phyloP scores from a whole-genome alignment of 1,284 basidiomycete species.

The Naganishia cerealis region DNA sequence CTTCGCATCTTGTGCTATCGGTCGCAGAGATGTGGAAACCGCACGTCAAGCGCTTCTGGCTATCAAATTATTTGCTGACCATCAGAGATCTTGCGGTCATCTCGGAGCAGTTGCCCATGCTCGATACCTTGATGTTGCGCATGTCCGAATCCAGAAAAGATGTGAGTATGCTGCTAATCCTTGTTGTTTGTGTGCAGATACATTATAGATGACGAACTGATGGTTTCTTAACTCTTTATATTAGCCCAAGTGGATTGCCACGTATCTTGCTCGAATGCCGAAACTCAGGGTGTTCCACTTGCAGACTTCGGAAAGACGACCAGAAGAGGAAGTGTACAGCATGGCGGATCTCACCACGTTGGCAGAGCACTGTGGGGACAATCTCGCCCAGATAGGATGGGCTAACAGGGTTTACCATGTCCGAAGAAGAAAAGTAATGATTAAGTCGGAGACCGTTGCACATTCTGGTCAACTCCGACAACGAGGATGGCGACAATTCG shows the following conservation, averaged over 20 bases:
- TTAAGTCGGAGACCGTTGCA: background rate
- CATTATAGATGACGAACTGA: constrained; percentile 5
- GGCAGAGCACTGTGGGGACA: constrained; percentile 37
- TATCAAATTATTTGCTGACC: constrained; percentile 26
- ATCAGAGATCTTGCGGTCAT: constrained; percentile 25
- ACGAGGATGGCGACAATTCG: constrained; percentile 8
- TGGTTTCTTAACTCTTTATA: constrained; percentile 19
- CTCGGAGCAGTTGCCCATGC: constrained; percentile 9
- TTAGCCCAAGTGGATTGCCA: constrained; percentile 22
- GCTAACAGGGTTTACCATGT: constrained; percentile 51
- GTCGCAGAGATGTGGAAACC: constrained; percentile 18
- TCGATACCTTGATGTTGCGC: constrained; percentile 28
- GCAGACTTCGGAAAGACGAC: constrained; percentile 41
- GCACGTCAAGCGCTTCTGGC: constrained; percentile 26
- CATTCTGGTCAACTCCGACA: background rate
- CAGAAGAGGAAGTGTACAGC: constrained; percentile 34
- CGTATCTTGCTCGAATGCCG: constrained; percentile 13
- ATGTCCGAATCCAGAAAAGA: constrained; percentile 24
- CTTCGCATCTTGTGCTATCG: constrained; percentile 17
- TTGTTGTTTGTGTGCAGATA: background rate
- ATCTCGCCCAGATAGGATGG: constrained; percentile 47
- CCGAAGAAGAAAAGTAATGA: constrained; percentile 35
- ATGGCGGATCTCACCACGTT: constrained; percentile 39
- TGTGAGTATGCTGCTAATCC: background rate
- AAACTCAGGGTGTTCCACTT: constrained; percentile 44